Evolutionary conservation across 257 asterid genomes (phyloP).

Genomic region (Solanum gracilifrons): DNA sequence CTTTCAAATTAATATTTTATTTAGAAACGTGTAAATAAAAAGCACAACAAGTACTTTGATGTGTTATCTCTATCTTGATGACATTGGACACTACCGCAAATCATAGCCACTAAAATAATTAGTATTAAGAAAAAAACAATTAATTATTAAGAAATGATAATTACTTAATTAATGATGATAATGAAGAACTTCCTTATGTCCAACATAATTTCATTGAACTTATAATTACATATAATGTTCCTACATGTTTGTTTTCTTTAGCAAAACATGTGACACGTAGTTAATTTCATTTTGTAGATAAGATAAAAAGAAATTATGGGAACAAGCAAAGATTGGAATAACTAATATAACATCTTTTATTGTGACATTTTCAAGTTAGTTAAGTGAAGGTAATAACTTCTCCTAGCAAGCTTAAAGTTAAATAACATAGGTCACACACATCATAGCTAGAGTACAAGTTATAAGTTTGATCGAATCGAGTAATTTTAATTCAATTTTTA

Average conservation of each 20-base stretch:
- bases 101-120: not conserved
- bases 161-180: not conserved
- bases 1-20: not conserved
- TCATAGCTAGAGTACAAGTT: not conserved
- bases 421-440: not conserved
- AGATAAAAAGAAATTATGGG: not conserved
- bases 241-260: not conserved
- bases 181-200: not conserved
- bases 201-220: not conserved
- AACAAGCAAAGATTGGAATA: not conserved
- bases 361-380: not conserved
- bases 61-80: not conserved
- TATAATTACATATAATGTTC: not conserved
- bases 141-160: not conserved
- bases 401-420: not conserved
- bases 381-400: not conserved
- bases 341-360: not conserved
- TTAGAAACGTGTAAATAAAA: not conserved
- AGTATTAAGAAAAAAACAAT: not conserved
- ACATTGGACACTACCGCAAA: not conserved
- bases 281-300: not conserved
- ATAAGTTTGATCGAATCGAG: not conserved
- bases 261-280: not conserved
- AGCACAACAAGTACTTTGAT: not conserved
- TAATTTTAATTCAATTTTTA: not conserved